Evolutionary conservation across 140 eudicot genomes (phyloP).

Genomic region (Stevia rebaudiana): DNA sequence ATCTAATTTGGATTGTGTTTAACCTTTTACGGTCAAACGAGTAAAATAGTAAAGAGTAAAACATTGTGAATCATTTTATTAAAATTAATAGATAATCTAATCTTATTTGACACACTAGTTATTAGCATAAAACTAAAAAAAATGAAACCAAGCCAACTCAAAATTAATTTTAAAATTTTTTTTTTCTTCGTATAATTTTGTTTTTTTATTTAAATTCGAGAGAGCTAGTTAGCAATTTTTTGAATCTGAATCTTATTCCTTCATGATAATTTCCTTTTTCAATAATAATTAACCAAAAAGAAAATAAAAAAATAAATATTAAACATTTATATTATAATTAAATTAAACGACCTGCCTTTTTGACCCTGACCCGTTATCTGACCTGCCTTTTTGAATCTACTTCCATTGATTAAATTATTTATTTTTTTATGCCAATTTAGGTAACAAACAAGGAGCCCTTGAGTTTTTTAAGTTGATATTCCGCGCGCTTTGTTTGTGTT

Average conservation of each 20-base stretch:
- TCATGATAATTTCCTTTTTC: no score
- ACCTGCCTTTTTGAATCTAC: not conserved
- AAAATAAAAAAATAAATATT: no score
- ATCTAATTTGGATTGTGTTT: not conserved
- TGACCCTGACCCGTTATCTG: not conserved
- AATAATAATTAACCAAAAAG: no score
- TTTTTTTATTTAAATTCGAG: no score
- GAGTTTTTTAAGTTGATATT: slow-evolving; percentile 83
- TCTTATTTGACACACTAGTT: not conserved
- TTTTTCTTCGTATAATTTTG: no score
- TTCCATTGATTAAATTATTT: not conserved
- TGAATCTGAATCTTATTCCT: no score
- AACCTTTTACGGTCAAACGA: not conserved
- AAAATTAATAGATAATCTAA: not conserved
- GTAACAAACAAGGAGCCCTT: slow-evolving; percentile 81
- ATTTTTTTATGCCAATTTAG: slow-evolving; percentile 28
- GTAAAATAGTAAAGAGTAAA: not conserved
- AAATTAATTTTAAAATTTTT: no score
- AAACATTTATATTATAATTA: no score
- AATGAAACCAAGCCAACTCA: not conserved
- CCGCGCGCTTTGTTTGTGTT: slow-evolving; percentile 89
- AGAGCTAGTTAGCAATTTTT: no score
- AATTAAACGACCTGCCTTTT: not conserved
- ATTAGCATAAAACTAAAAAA: not conserved
- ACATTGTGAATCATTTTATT: not conserved